Conservation (phyloP, 371 early-diverging fungal species). For the Homolaphlyctis polyrhiza region DNA sequence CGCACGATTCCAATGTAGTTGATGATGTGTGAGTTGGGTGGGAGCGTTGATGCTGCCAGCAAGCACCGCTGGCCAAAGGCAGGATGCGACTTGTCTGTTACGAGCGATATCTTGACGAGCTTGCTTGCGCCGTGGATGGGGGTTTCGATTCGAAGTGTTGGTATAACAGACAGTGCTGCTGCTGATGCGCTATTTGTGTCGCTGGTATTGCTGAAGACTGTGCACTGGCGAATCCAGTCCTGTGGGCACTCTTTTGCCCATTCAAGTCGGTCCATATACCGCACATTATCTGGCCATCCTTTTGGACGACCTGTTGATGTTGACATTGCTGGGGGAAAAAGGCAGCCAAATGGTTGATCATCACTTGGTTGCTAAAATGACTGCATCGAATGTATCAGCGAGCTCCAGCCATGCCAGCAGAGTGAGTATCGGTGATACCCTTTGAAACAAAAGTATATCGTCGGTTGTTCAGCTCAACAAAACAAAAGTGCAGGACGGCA, state of each 20-base stretch:
- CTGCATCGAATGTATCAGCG: too few species aligned
- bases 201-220: neutral
- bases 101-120: neutral
- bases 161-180: neutral
- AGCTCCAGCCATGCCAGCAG: too few species aligned
- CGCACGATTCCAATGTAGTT: slow-evolving; percentile 26
- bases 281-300: neutral
- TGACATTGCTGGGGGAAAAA: too few species aligned
- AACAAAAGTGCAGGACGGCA: too few species aligned
- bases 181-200: neutral
- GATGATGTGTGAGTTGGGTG: slow-evolving; percentile 16
- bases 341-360: too few species aligned
- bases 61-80: slow-evolving; percentile 27
- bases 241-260: neutral
- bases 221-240: neutral
- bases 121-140: neutral
- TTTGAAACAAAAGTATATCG: too few species aligned
- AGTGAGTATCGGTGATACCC: too few species aligned
- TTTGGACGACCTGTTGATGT: too few species aligned
- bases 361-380: too few species aligned
- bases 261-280: neutral
- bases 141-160: neutral
- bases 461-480: too few species aligned
- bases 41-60: slow-evolving; percentile 18
- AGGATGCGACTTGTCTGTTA: slow-evolving; percentile 19